Conservation (phyloP, 1,284 basidiomycete species). For the Moniliophthora roreri region DNA sequence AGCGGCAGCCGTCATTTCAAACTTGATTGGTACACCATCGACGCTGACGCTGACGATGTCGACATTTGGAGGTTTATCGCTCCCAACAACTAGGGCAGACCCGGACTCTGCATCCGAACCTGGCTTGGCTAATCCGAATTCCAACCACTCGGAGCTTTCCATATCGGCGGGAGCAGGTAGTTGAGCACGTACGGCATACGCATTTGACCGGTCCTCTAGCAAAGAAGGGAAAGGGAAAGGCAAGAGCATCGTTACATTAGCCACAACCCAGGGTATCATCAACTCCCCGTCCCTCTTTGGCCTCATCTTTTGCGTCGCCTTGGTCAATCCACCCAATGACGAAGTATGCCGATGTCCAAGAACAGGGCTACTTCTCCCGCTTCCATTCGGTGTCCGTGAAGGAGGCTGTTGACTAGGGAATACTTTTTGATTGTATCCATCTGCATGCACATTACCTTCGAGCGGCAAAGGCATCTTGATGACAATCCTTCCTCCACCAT, state of each 20-base stretch:
- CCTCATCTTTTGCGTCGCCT: slow-evolving; percentile 27
- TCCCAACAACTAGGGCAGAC: slow-evolving; percentile 6
- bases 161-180: slow-evolving; percentile 56
- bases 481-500: slow-evolving; percentile 58
- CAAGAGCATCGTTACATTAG: slow-evolving; percentile 52
- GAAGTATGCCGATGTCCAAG: slow-evolving; percentile 25
- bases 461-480: slow-evolving; percentile 17
- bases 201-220: slow-evolving; percentile 29
- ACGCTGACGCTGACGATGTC: slow-evolving; percentile 59
- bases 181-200: slow-evolving; percentile 59
- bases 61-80: slow-evolving; percentile 38
- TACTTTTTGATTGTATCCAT: not conserved
- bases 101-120: slow-evolving; percentile 7
- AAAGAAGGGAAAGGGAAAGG: slow-evolving; percentile 32
- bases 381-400: slow-evolving; percentile 23
- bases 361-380: slow-evolving; percentile 23
- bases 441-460: slow-evolving; percentile 1
- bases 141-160: slow-evolving; percentile 63
- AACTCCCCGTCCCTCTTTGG: slow-evolving; percentile 53
- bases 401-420: slow-evolving; percentile 18
- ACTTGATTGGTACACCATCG: slow-evolving; percentile 62
- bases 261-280: slow-evolving; percentile 61
- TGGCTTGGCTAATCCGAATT: slow-evolving; percentile 67
- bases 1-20: slow-evolving; percentile 45
- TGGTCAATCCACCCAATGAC: slow-evolving; percentile 24